These are phyloP conservation scores for Tolypocladium cylindrosporum DNA, from an alignment of 2,329 filamentous ascomycete genomes.

Conservation along the genomic window DNA sequence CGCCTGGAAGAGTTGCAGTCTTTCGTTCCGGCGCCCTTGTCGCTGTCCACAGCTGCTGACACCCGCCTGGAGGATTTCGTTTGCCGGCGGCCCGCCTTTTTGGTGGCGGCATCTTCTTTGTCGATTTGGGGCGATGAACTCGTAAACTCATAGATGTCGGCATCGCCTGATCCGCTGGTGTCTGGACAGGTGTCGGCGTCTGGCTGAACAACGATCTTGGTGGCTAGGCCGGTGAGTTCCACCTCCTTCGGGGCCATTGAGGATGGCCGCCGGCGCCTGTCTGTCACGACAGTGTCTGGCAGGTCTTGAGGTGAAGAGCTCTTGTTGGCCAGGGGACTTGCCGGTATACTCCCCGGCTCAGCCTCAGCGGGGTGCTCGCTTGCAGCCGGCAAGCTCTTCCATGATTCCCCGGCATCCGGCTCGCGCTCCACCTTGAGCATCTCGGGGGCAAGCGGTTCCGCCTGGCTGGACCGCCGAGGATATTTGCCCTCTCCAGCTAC, in stretches of 20 bases:
- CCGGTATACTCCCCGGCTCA: constrained; percentile 13
- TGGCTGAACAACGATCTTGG: neutral
- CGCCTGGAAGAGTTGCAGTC: constrained; percentile 31
- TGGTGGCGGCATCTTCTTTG: constrained; percentile 15
- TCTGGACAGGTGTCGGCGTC: constrained; percentile 9
- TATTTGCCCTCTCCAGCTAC: constrained; percentile 55
- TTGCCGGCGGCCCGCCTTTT: constrained; percentile 18
- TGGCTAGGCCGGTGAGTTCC: constrained; percentile 5
- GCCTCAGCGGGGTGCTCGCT: constrained; percentile 2
- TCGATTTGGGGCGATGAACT: constrained; percentile 32
- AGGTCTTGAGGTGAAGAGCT: constrained; percentile 16
- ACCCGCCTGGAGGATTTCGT: constrained; percentile 25
- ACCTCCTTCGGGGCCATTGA: constrained; percentile 10
- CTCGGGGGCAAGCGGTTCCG: constrained; percentile 15
- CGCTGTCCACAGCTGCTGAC: constrained; percentile 27
- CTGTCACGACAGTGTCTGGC: constrained; percentile 23
- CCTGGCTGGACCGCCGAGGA: constrained; percentile 29
- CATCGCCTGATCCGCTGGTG: constrained; percentile 15
- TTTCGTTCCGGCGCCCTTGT: constrained; percentile 17
- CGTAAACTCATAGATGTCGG: constrained; percentile 47
- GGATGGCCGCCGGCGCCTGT: constrained; percentile 31
- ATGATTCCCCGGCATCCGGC: constrained; percentile 16
- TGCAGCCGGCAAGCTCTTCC: constrained; percentile 16
- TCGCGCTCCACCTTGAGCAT: constrained; percentile 22
- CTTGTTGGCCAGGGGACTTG: constrained; percentile 34